Evolutionary conservation across 345 rosid species (phyloP).

Genomic region (Eucalyptus curtisii): DNA sequence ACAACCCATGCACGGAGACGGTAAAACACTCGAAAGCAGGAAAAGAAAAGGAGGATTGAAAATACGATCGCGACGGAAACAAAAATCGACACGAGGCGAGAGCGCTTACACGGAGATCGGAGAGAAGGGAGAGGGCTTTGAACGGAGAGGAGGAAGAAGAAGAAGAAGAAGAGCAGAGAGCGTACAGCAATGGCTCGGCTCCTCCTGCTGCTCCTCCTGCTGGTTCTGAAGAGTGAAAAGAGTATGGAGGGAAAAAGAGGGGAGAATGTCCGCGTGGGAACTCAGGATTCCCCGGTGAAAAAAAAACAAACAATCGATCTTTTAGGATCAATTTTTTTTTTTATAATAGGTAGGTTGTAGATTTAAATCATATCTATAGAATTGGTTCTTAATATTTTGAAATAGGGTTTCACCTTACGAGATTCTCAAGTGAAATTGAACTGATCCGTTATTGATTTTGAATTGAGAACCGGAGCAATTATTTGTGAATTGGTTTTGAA

Average conservation of each 20-base stretch:
- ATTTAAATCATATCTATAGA: not conserved
- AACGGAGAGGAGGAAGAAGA: not conserved
- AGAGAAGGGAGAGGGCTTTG: not conserved
- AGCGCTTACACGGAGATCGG: not conserved
- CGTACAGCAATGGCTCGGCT: not conserved
- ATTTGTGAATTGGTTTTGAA: accelerated
- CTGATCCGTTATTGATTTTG: not conserved
- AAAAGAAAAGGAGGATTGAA: not conserved
- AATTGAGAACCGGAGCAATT: accelerated
- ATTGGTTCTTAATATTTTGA: not conserved
- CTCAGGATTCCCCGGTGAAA: not conserved
- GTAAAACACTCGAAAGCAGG: not conserved
- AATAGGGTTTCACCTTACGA: not conserved
- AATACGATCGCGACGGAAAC: not conserved
- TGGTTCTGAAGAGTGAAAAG: not conserved
- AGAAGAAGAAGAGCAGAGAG: not conserved
- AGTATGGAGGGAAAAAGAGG: not conserved
- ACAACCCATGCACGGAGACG: not conserved
- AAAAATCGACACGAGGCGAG: not conserved
- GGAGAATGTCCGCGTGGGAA: not conserved
- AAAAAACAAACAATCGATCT: no score
- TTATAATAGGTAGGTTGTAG: not conserved
- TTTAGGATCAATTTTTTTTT: no score
- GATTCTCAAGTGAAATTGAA: not conserved
- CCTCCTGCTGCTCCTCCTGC: not conserved